Percentiles rank a stretch among this genome's conserved stretches.
phyloP scores from a whole-genome alignment of 225 moss, liverwort and hornwort species.

The Anthoceros angustus region DNA sequence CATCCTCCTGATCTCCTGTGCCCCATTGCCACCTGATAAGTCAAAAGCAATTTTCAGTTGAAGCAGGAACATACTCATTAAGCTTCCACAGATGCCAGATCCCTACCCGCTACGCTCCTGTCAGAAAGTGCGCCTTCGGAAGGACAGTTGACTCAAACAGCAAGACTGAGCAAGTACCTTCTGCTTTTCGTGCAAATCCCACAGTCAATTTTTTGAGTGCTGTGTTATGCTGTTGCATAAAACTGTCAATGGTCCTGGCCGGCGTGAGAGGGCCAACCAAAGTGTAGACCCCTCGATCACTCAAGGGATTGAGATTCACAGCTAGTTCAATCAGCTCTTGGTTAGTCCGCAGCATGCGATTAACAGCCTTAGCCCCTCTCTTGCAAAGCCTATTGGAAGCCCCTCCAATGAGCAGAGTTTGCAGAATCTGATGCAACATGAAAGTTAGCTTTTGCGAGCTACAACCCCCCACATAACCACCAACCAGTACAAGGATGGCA shows the following conservation, averaged over 20 bases:
- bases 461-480: not conserved
- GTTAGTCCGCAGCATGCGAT: slow-evolving; percentile 1
- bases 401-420: slow-evolving; percentile 4
- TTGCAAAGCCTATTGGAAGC: slow-evolving; percentile 1
- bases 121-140: not conserved
- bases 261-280: not conserved
- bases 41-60: not conserved
- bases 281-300: not conserved
- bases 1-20: not conserved
- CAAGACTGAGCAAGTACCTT: not conserved
- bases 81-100: not conserved
- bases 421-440: not conserved
- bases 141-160: not conserved
- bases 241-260: not conserved
- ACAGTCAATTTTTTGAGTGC: not conserved
- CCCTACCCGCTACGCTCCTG: not conserved
- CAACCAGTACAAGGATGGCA: not conserved
- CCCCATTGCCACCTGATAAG: not conserved
- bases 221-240: not conserved
- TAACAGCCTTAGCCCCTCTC: not conserved
- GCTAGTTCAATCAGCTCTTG: not conserved
- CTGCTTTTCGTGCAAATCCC: not conserved
- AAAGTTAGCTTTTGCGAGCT: not conserved
- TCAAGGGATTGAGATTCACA: not conserved
- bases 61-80: not conserved